Base-by-base conservation (phyloP, 306 rosid genomes). In the Vigna angularis region DNA sequence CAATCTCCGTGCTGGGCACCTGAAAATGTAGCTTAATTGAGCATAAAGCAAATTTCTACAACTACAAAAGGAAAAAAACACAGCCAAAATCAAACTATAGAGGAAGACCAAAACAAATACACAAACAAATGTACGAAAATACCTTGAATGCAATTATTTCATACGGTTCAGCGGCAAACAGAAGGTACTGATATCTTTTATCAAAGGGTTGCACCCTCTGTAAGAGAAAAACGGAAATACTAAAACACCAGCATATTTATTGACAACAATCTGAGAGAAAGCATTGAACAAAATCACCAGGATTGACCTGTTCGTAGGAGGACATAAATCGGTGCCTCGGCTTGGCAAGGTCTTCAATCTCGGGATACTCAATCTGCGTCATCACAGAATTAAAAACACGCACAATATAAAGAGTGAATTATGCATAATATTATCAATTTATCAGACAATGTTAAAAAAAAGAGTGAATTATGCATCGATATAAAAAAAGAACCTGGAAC, bases 291-390 rank as follows among this genome's bases (percentile, higher is more conserved):
- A 79, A 64, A 58, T 12, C 17, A 45, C 50, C 5, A 74, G 50
- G 40, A 67, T 26, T 34, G 13, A 92, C 98, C 93, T 95, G 98
- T 83, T 95, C 98, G 51, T 91, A 95, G 58, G 98, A 95, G 61
- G 98, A 95, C 98, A 95, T 92, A 85, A 95, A 92, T 6, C 97
- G 88, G 73, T 95, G 98, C 76, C 98, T 91, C 9, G 98, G 98
- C 87, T 89, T 95, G 2, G 90, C 74, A 7, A 86, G 89, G 83
- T 95, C 98, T 87, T 92, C 98, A 82, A 95, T 95, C 79, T 95
- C 98, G 51, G 98, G 98, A 83, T 91, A 95, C 80, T 95, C 98
- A 83, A 95, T 95, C 98, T 95, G 79, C 86, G 81, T 3, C 12
- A 49, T 73, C 0, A 66, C 34, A 34, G 0, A 58, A 58, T 20